Base-by-base conservation (phyloP, 2,329 filamentous ascomycete genomes). In the Trichophyton schoenleinii region DNA sequence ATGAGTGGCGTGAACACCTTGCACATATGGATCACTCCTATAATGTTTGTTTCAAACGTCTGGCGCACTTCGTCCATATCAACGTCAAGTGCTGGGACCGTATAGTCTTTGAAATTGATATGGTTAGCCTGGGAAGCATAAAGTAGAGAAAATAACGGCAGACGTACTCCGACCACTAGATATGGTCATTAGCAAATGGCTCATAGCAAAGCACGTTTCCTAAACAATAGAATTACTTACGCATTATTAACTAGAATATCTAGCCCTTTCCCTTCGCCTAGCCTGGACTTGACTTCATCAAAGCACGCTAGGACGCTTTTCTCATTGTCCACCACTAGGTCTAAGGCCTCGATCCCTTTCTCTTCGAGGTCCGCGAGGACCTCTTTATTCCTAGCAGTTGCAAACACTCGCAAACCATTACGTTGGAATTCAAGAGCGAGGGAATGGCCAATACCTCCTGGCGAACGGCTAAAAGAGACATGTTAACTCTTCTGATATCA, bases 241-340 rank as follows among this genome's bases (percentile, higher is more conserved):
- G 82, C 82, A 72, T 84, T 84, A 68, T 84, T 84, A 66, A 83
- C 78, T 11, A 84, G 73, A 65, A 79, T 78, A 66, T 83, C 78
- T n/a, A 84, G 73, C 3, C 74, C 74, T 57, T 75, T 77, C 20
- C 77, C 60, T 20, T 77, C 58, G 7, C 71, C 71, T 0, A 81
- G 78, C 20, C 76, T 72, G 13, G 69, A 70, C 48, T 76, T 70
- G 15, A 84, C 74, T 59, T 79, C 75, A 5, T 73, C 68, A 63
- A 74, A 75, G 46, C 82, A 77, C 9, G 70, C 69, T 25, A 72
- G 70, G 62, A 84, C 78, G 62, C 77, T 81, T n/a, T 76, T 72
- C 20, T 73, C 70, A 34, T 75, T 72, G 61, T 80, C 79, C 58
- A 83, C 81, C 63, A 81, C 80, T 41, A 84, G 74, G 36, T 77